Evolutionary conservation across 2,329 filamentous ascomycete species (phyloP).

Genomic region (Aspergillus luchuensis): DNA sequence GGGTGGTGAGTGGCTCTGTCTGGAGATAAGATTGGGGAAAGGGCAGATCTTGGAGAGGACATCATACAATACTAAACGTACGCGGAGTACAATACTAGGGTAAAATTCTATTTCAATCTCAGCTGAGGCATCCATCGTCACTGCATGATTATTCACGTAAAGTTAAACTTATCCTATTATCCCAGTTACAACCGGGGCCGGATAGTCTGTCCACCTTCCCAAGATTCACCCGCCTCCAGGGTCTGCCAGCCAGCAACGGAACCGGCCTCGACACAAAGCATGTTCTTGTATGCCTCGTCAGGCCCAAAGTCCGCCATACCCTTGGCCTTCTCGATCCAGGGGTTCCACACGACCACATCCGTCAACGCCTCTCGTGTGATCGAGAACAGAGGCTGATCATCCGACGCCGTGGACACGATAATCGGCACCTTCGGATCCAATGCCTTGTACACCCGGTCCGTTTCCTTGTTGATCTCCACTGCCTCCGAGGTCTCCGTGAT

Average conservation of each 20-base stretch:
- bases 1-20: neutral
- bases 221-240: constrained; percentile 75
- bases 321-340: constrained; percentile 82
- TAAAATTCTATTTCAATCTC: neutral
- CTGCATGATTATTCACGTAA: neutral
- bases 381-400: constrained; percentile 64
- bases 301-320: constrained; percentile 85
- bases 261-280: constrained; percentile 93
- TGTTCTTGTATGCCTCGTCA: constrained; percentile 85
- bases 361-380: constrained; percentile 81
- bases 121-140: neutral
- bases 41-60: neutral
- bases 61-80: too few relatives aligned
- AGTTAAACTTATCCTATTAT: neutral
- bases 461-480: constrained; percentile 74
- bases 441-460: constrained; percentile 80
- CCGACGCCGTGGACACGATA: constrained; percentile 48
- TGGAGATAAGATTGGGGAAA: neutral
- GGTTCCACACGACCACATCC: constrained; percentile 96
- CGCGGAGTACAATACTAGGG: too few relatives aligned
- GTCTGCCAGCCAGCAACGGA: constrained; percentile 79
- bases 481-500: constrained; percentile 66
- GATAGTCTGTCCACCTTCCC: constrained; percentile 64
- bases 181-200: constrained; percentile 41
- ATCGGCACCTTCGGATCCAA: constrained; percentile 55